Conservation (phyloP, 192 early-diverging fungal genomes). For the Blastocladiella britannica region DNA sequence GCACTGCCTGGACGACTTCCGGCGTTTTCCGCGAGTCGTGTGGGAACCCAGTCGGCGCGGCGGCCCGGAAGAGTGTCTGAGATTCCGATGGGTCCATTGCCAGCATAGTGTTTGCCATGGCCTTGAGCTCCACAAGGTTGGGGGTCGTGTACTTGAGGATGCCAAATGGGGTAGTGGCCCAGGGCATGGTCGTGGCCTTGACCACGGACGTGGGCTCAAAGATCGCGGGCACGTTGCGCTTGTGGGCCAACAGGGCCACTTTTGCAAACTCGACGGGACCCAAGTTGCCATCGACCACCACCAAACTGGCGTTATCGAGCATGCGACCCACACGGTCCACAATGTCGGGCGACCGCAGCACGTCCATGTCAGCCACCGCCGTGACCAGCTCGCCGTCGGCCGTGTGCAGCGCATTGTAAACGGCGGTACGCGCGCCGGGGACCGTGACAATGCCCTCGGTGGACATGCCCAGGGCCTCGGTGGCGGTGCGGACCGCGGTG, state of each 20-base stretch:
- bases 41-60: conserved; percentile 9
- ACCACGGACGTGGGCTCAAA: conserved; percentile 86
- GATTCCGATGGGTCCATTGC: not conserved
- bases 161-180: conserved; percentile 17
- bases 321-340: conserved; percentile 3
- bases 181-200: conserved; percentile 42
- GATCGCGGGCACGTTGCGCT: conserved; percentile 17
- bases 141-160: conserved; percentile 42
- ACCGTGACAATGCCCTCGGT: conserved; percentile 5
- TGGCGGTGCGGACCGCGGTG: conserved; percentile 21
- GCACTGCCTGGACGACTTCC: conserved; percentile 6
- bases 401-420: conserved; percentile 61
- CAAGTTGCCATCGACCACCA: conserved; percentile 62
- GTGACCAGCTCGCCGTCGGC: conserved; percentile 44
- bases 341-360: conserved; percentile 23
- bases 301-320: conserved; percentile 16
- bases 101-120: conserved; percentile 21
- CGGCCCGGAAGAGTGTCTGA: not conserved
- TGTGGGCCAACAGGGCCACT: not conserved
- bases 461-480: conserved; percentile 37
- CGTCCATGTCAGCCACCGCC: conserved; percentile 85
- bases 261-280: conserved; percentile 10
- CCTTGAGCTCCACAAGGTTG: conserved; percentile 44
- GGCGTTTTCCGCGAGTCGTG: conserved; percentile 6
- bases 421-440: conserved; percentile 32